Percentiles rank a stretch among this genome's conserved stretches.
These are phyloP conservation scores for Ilyonectria robusta DNA, from an alignment of 2,329 filamentous ascomycete genomes.

Conservation along the genomic window DNA sequence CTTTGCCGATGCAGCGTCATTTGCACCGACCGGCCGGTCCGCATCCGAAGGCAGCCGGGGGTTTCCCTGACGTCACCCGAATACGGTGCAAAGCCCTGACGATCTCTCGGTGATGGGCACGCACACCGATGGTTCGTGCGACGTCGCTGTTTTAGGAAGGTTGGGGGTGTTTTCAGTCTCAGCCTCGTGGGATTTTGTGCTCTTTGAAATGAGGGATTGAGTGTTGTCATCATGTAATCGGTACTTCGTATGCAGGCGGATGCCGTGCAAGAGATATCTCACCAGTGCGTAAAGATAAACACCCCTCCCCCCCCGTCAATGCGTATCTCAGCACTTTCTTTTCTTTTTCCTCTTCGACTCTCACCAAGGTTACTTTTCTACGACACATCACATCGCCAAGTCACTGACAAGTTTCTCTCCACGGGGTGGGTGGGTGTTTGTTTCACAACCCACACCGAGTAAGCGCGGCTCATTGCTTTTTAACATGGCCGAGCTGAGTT, in stretches of 20 bases:
- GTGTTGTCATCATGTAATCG: neutral
- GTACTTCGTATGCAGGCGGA: neutral
- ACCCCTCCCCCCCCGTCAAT: neutral
- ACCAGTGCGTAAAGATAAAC: neutral
- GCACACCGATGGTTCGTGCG: neutral
- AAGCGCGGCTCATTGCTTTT: neutral
- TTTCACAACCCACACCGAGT: no score
- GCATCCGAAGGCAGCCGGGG: no score
- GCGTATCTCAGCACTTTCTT: neutral
- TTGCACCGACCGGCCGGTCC: no score
- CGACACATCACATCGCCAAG: neutral
- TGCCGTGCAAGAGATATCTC: neutral
- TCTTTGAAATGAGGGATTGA: neutral
- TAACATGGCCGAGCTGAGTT: neutral
- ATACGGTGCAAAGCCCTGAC: constrained; percentile 1
- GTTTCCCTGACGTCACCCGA: neutral
- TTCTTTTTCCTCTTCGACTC: neutral
- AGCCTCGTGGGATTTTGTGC: neutral
- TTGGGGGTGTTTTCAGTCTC: neutral
- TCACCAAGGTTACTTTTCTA: neutral
- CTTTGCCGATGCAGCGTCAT: neutral
- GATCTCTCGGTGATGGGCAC: neutral
- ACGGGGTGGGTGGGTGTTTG: neutral
- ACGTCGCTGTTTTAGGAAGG: neutral
- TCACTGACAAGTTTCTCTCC: neutral